Conservation (phyloP, 1,284 basidiomycete species). For the Schizopora paradoxa region DNA sequence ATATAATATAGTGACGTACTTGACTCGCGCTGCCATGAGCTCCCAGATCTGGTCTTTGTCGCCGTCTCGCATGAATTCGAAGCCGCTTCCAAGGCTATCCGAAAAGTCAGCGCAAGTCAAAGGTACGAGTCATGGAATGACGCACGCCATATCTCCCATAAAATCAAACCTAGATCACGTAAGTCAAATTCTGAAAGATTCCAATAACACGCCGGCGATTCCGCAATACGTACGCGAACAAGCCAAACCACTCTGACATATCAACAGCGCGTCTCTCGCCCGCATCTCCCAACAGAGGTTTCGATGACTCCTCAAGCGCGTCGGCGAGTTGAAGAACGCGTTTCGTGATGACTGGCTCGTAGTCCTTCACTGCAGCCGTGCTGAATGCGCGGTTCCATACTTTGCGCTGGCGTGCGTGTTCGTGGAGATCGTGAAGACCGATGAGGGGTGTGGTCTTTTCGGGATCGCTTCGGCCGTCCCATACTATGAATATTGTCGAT, state of each 20-base stretch:
- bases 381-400: slow-evolving; percentile 41
- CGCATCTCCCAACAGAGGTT: slow-evolving; percentile 2
- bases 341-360: slow-evolving; percentile 30
- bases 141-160: slow-evolving; percentile 35
- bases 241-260: slow-evolving; percentile 32
- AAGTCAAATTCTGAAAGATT: neutral
- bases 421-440: slow-evolving; percentile 27
- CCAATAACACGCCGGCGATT: neutral
- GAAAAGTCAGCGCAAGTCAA: neutral
- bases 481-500: slow-evolving; percentile 1
- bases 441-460: slow-evolving; percentile 4
- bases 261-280: slow-evolving; percentile 23
- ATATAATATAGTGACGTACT: slow-evolving; percentile 7
- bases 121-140: neutral
- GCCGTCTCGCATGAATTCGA: slow-evolving; percentile 26
- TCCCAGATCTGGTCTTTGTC: slow-evolving; percentile 19
- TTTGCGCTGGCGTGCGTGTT: slow-evolving; percentile 35
- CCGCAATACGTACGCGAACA: slow-evolving; percentile 21
- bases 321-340: slow-evolving; percentile 32
- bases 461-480: neutral
- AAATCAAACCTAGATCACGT: slow-evolving; percentile 32
- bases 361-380: slow-evolving; percentile 35
- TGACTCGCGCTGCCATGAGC: slow-evolving; percentile 17
- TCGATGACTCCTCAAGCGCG: slow-evolving; percentile 22
- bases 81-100: slow-evolving; percentile 28